Base-by-base conservation (phyloP, 176 grass and related monocot species). In the bread wheat (Triticum aestivum) region DNA sequence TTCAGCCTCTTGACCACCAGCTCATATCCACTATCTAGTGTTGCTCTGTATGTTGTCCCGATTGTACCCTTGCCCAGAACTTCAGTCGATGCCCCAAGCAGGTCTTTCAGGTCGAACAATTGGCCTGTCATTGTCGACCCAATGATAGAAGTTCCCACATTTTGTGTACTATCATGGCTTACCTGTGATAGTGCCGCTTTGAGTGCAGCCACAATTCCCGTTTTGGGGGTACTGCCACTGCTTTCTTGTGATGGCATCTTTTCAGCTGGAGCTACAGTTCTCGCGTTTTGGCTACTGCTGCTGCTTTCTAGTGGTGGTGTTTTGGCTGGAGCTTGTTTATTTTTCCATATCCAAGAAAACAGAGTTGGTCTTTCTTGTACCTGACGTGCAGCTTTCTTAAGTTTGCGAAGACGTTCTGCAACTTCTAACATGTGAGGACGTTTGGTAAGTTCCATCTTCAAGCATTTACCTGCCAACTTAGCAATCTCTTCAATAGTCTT, bases 21-120 rank as follows among this genome's bases (percentile, higher is more conserved):
- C 34, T 58, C 29, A 23, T 42, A 39, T 54, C 91, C 88, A 8
- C 52, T 82, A 32, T 79, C 81, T 10, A 90, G 73, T 17, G 61
- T 77, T 3, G 70, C 85, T 59, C 88, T 93, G 85, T 88, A 88
- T 35, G 91, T 78, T 44, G 85, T 90, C 58, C 91, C 85, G 61
- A 87, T 81, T 10, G 85, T 93, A 10, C 91, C 91, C 65, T 87
- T 88, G 35, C 91, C 91, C 11, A 93, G 51, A 61, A 93, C 82
- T 59, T 90, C 88, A 17, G 85, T 82, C 4, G 91, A 86, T 9
- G 82, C 85, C 12, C 44, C 56, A 24, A 93, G 65, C n/a, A 90
- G 77, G 32, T 88, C 65, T 20, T 90, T 82, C 85, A 90, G 20
- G 37, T 88, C 86, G 32, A 93, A 86, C 20, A n/a, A 13, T 73